phyloP scores from a whole-genome alignment of 345 rosid species.

The Moricandia arvensis region DNA sequence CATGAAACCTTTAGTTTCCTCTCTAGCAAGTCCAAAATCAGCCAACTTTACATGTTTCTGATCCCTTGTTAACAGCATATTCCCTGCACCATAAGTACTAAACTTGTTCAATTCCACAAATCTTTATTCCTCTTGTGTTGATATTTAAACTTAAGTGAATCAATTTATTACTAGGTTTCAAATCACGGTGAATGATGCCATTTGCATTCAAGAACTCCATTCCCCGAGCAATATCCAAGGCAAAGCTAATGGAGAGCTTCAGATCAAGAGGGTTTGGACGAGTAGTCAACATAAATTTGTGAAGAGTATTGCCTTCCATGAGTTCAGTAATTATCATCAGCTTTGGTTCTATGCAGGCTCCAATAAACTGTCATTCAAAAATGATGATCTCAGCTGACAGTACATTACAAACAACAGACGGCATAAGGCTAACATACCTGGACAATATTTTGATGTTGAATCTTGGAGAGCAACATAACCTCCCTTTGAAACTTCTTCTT shows the following conservation, averaged over 20 bases:
- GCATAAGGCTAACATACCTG: slow-evolving; percentile 25
- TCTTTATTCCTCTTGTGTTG: not conserved
- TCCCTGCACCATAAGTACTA: slow-evolving; percentile 42
- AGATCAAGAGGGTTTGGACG: slow-evolving; percentile 59
- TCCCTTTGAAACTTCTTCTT: slow-evolving; percentile 63
- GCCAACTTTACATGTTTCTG: slow-evolving; percentile 54
- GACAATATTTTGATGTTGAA: slow-evolving; percentile 56
- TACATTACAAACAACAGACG: not conserved
- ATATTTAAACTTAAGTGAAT: not conserved
- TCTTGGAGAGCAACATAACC: slow-evolving; percentile 56
- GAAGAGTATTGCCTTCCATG: slow-evolving; percentile 57
- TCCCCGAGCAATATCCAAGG: slow-evolving; percentile 59
- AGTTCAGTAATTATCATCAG: slow-evolving; percentile 65
- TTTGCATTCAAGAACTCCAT: slow-evolving; percentile 75
- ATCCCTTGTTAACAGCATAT: slow-evolving; percentile 61
- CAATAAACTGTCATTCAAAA: slow-evolving; percentile 49
- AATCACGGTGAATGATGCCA: slow-evolving; percentile 76
- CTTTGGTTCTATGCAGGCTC: slow-evolving; percentile 56
- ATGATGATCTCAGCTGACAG: slow-evolving; percentile 3
- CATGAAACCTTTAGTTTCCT: slow-evolving; percentile 52
- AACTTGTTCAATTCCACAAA: not conserved
- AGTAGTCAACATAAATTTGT: slow-evolving; percentile 51
- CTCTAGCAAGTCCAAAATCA: slow-evolving; percentile 81
- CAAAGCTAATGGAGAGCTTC: slow-evolving; percentile 49
- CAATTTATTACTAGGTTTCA: slow-evolving; percentile 57